A percentile compares a stretch with the other conserved stretches of the same genome.
Evolutionary conservation across 306 rosid genomes (phyloP).

Genomic region (Quercus aquifolioides): DNA sequence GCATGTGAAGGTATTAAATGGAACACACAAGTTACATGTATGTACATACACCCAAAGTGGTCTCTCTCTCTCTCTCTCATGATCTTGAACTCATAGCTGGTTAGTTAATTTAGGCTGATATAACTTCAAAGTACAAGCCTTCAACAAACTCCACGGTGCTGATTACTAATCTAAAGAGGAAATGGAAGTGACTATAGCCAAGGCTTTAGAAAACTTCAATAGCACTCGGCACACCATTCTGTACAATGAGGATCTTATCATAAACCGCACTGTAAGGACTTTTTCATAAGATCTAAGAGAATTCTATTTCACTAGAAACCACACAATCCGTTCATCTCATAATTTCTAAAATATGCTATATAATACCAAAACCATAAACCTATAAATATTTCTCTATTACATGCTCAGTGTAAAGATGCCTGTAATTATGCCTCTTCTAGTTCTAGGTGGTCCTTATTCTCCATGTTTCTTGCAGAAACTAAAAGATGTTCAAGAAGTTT

Average conservation of each 20-base stretch:
- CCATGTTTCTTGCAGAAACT: conserved; percentile 55
- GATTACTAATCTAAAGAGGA: conserved; percentile 57
- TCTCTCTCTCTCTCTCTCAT: conserved; percentile 19
- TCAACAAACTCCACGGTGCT: conserved; percentile 54
- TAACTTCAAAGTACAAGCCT: conserved; percentile 73
- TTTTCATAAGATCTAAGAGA: background rate
- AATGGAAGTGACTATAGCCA: conserved; percentile 57
- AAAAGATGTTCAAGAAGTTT: conserved; percentile 64
- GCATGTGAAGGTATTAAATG: conserved; percentile 93
- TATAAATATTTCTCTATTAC: no score
- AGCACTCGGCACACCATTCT: conserved; percentile 74
- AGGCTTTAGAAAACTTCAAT: conserved; percentile 66
- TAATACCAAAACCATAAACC: no score
- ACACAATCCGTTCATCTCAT: no score
- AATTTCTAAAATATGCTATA: no score
- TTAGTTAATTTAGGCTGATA: conserved; percentile 57
- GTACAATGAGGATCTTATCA: conserved; percentile 81
- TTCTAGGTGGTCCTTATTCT: background rate
- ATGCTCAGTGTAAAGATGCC: background rate
- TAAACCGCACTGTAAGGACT: conserved; percentile 62
- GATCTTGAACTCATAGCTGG: conserved; percentile 8
- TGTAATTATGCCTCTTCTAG: background rate
- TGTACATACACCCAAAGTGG: conserved; percentile 88
- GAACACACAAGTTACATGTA: conserved; percentile 84
- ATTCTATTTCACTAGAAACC: no score